Conservation (phyloP, 768 basidiomycete species). For the Russula griseocarnosa region DNA sequence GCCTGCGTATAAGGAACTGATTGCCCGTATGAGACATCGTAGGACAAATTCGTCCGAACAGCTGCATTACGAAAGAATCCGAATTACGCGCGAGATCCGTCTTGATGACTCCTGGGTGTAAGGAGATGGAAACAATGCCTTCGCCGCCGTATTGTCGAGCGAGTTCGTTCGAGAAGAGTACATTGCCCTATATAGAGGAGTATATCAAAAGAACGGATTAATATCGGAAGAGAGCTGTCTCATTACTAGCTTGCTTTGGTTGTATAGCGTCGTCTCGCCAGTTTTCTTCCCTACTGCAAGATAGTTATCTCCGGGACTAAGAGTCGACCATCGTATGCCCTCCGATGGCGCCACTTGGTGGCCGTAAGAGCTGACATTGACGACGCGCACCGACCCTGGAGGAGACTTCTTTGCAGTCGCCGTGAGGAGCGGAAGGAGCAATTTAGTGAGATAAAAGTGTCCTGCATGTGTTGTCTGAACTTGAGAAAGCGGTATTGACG, state of each 20-base stretch:
- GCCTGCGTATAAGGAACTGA: slow-evolving; percentile 1
- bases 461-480: neutral
- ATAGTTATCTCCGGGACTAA: slow-evolving; percentile 1
- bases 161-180: slow-evolving; percentile 2
- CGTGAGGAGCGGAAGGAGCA: slow-evolving; percentile 7
- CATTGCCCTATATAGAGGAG: neutral
- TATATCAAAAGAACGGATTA: neutral
- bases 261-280: neutral
- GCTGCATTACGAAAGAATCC: neutral
- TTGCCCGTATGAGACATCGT: neutral
- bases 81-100: neutral
- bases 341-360: neutral
- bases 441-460: slow-evolving; percentile 4
- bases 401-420: neutral
- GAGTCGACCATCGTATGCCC: neutral
- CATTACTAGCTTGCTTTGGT: slow-evolving; percentile 10
- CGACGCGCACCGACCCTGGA: slow-evolving; percentile 2
- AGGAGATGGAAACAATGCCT: slow-evolving; percentile 3
- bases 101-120: neutral
- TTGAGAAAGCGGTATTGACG: neutral
- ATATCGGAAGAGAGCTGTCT: neutral
- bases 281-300: slow-evolving; percentile 1
- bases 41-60: neutral
- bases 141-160: slow-evolving; percentile 4
- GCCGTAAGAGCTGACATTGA: slow-evolving; percentile 1